Evolutionary conservation across 805 yeast species (phyloP), one percentile per base, ranked within the genome.

Genomic region (Hyphopichia homilentoma): DNA sequence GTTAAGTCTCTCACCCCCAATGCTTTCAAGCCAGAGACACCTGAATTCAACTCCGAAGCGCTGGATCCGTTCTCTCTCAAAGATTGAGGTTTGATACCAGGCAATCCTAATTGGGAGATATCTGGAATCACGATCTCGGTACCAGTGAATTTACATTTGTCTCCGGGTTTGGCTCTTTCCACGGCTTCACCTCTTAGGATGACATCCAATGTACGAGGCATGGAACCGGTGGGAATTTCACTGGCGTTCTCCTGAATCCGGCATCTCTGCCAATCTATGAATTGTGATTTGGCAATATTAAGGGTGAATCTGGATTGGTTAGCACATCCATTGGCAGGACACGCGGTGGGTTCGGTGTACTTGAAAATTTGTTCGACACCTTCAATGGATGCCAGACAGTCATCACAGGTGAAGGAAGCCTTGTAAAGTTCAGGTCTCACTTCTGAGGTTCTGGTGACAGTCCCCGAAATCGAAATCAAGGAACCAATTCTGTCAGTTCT

Each of bases 111-210:
- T 61, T 93, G 98, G 2, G 95, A 69, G 5, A 93, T 84, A 59
- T 90, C 97, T 1, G 98, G 98, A 14, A 90, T 77, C 6, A 89
- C 97, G 38, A 93, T 87, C 53, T 88, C 93, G 1, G 95, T 82
- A 28, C 98, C 98, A 0, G 95, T 86, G 57, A 93, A 88, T 44
- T 79, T 77, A 62, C 96, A 85, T 55, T 86, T 84, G 59, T 90
- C 97, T 44, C 98, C 98, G 1, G 98, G 97, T 59, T 90, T 93
- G 3, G 97, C 97, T 44, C 88, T 73, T 54, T 90, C 98, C 6
- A 93, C 97, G 33, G 87, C 73, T 45, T 90, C 97, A 32, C 97
- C 97, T 48, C 98, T 73, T 37, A 90, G 62, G 32, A 90, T 84
- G 16, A 90, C 90, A 56, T 90, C 98, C 49, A 90, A 60, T 1